Percentiles rank a stretch among this genome's conserved stretches.
Conservation (phyloP, 1,284 basidiomycete genomes). For the Moesziomyces sp. region DNA sequence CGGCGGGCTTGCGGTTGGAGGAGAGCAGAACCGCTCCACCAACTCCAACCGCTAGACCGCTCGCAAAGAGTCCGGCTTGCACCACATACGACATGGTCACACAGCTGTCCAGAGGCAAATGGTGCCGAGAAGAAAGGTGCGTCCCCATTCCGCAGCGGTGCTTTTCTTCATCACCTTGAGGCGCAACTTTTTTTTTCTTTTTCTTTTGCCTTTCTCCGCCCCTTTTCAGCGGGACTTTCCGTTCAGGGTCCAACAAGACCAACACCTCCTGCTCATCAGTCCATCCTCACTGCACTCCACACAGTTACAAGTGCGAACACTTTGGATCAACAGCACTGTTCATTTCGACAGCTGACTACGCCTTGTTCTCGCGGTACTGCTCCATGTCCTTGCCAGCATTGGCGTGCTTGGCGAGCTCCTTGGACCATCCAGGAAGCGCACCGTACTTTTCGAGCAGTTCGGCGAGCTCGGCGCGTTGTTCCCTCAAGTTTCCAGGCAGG, state of each 20-base stretch:
- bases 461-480: conserved; percentile 83
- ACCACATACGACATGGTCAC: conserved; percentile 85
- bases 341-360: conserved; percentile 2
- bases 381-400: conserved; percentile 78
- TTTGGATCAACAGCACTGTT: background rate
- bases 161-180: too few relatives aligned
- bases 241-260: conserved; percentile 25
- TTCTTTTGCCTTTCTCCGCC: conserved; percentile 5
- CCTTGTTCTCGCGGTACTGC: conserved; percentile 20
- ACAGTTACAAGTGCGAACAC: too few relatives aligned
- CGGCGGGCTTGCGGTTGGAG: conserved; percentile 11
- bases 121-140: background rate
- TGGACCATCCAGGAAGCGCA: conserved; percentile 81
- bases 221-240: background rate
- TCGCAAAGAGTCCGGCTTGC: conserved; percentile 84
- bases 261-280: conserved; percentile 3
- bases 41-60: conserved; percentile 79
- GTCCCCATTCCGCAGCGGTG: too few relatives aligned
- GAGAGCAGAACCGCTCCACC: conserved; percentile 64
- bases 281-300: too few relatives aligned
- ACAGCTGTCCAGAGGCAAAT: background rate
- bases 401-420: conserved; percentile 82
- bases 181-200: background rate
- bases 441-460: conserved; percentile 85
- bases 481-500: conserved; percentile 73